Evolutionary conservation across 805 yeast species (phyloP).

Genomic region (Tanozyma kutaoensis): DNA sequence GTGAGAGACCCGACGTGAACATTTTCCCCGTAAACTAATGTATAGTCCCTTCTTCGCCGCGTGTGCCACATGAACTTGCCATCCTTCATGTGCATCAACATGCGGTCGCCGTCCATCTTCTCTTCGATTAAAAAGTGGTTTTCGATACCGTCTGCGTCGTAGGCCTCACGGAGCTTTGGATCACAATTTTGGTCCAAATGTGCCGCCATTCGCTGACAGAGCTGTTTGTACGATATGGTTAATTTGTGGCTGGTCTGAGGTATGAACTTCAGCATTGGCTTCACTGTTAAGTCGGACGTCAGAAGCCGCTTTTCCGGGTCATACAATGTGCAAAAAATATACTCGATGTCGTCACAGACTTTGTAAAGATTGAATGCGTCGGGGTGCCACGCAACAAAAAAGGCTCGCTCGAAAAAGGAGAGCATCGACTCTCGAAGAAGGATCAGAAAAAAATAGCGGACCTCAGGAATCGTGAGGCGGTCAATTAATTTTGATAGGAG

Average conservation of each 20-base stretch:
- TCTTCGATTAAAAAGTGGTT: conserved; percentile 62
- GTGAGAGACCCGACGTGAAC: conserved; percentile 40
- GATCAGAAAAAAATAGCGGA: conserved; percentile 57
- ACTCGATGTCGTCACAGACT: conserved; percentile 50
- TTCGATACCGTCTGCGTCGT: conserved; percentile 5
- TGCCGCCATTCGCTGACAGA: conserved; percentile 32
- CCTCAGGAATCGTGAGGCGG: conserved; percentile 44
- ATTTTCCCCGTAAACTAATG: conserved; percentile 52
- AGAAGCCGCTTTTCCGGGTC: conserved; percentile 35
- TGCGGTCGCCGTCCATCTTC: conserved; percentile 88
- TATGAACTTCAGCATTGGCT: conserved; percentile 43
- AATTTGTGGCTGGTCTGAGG: conserved; percentile 67
- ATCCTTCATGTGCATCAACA: conserved; percentile 51
- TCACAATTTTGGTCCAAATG: conserved; percentile 11
- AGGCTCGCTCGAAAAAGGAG: conserved; percentile 44
- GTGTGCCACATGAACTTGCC: conserved; percentile 37
- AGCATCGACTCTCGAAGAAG: conserved; percentile 47
- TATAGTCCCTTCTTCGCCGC: conserved; percentile 62
- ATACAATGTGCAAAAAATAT: conserved; percentile 40
- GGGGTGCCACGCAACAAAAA: conserved; percentile 62
- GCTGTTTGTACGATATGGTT: conserved; percentile 31
- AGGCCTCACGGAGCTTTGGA: conserved; percentile 6
- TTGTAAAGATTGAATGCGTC: conserved; percentile 56
- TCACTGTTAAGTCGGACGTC: conserved; percentile 24
- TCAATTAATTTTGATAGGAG: conserved; percentile 38